Base-by-base conservation (phyloP, 192 early-diverging fungal species). In the Phycomyces nitens region DNA sequence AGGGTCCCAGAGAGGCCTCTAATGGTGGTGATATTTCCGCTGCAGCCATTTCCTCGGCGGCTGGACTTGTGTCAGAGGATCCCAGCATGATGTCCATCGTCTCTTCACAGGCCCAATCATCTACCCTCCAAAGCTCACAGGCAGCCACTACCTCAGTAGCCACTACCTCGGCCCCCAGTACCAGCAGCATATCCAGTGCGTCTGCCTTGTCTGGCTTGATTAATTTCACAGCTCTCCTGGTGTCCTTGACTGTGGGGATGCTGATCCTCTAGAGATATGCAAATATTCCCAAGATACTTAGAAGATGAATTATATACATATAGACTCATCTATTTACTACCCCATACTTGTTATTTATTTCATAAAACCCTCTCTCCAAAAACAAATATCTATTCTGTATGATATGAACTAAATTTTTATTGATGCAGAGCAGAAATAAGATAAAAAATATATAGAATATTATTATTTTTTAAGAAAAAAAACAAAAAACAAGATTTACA, bases 401-500 rank as follows among this genome's bases (percentile, higher is more conserved):
- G 7, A 16, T 60, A 12, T 12, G 44, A 22, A 39, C 34, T 5
- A 9, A 8, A 23, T 55, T 58, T 22, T 23, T 58, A 40, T 43
- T 21, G 29, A 39, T 40, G 5, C 21, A 42, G n/a, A 42, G 39
- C 21, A 24, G 20, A 24, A 21, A 58, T 6, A 39, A 23, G 21
- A 53, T 53, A n/a, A 22, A 21, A 20, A 41, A 21, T 58, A 18
- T n/a, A 47, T 18, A n/a, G 2, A 18, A 11, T 18, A n/a, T 47
- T 47, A 47, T 58, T 58, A 20, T 41, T 43, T 21, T 40, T 41
- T 21, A 34, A 56, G 34, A 16, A 39, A 34, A 56, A n/a, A n/a
- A 34, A 54, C 34, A 55, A 41, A 42, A 43, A 42, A 58, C 40
- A 58, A 16, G 34, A 42, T 21, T 70, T 70, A 77, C 61, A 71